These are phyloP conservation scores for Penicillium brasilianum DNA, from an alignment of 2,329 filamentous ascomycete species.

Conservation along the genomic window DNA sequence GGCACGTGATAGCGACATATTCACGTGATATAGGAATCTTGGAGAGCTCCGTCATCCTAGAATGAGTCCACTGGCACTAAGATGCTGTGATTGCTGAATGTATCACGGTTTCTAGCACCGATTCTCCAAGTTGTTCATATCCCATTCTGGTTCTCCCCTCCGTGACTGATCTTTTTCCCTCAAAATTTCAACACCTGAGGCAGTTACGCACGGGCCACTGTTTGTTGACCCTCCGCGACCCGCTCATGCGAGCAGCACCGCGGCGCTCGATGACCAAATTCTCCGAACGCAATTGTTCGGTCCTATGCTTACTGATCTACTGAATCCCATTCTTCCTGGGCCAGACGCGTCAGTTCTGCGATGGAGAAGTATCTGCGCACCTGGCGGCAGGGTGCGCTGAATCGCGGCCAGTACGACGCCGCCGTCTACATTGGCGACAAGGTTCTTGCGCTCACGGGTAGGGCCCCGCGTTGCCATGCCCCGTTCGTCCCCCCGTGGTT, in stretches of 20 bases:
- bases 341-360: conserved; percentile 10
- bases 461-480: conserved; percentile 5
- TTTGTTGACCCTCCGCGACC: conserved; percentile 29
- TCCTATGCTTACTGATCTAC: background rate
- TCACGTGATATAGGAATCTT: background rate
- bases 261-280: conserved; percentile 16
- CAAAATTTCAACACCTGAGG: background rate
- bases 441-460: conserved; percentile 89
- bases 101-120: no score
- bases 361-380: conserved; percentile 95
- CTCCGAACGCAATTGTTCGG: conserved; percentile 9
- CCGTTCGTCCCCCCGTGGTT: background rate
- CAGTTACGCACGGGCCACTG: conserved; percentile 28
- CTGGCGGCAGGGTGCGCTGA: conserved; percentile 93
- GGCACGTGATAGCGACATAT: background rate
- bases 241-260: conserved; percentile 24
- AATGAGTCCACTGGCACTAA: no score
- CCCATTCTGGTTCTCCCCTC: background rate
- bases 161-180: background rate
- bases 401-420: conserved; percentile 94
- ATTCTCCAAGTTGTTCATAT: background rate
- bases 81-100: no score
- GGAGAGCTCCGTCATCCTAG: no score
- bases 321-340: background rate
- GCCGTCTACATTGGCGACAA: conserved; percentile 98